These are phyloP conservation scores for Polymyxa betae DNA, from an alignment of 208 protist genomes.

Conservation along the genomic window DNA sequence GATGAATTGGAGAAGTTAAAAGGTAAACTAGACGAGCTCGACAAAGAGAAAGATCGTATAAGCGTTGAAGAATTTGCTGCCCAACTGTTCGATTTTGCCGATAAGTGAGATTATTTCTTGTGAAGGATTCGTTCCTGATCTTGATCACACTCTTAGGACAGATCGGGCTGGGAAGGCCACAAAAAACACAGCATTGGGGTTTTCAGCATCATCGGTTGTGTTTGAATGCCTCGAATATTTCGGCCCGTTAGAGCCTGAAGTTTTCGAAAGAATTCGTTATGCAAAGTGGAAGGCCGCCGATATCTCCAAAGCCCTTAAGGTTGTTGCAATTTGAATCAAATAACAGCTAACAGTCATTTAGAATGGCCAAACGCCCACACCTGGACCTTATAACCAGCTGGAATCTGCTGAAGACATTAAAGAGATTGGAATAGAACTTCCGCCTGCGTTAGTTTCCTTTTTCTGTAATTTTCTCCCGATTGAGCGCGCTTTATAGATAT, in stretches of 20 bases:
- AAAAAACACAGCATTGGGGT: slow-evolving; percentile 8
- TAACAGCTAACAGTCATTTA: neutral
- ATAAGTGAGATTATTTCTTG: neutral
- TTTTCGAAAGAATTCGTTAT: slow-evolving; percentile 12
- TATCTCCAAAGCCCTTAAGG: slow-evolving; percentile 24
- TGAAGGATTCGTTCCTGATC: neutral
- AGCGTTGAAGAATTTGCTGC: slow-evolving; percentile 23
- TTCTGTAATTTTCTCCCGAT: no score
- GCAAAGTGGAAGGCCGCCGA: slow-evolving; percentile 47
- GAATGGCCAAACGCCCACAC: neutral
- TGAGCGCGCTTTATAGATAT: no score
- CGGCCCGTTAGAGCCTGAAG: neutral
- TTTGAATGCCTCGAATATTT: slow-evolving; percentile 45
- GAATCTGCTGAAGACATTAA: neutral
- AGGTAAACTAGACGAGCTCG: neutral
- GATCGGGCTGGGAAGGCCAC: slow-evolving; percentile 1
- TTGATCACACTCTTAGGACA: neutral
- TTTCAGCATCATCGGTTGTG: neutral
- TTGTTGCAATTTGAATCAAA: neutral
- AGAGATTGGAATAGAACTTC: no score
- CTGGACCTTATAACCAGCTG: slow-evolving; percentile 7
- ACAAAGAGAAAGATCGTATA: neutral
- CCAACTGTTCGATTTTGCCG: neutral
- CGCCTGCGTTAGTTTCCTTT: no score
- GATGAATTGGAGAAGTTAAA: neutral